Base-by-base conservation (phyloP, 1,139 yeast genomes). In the Yarrowia galli region DNA sequence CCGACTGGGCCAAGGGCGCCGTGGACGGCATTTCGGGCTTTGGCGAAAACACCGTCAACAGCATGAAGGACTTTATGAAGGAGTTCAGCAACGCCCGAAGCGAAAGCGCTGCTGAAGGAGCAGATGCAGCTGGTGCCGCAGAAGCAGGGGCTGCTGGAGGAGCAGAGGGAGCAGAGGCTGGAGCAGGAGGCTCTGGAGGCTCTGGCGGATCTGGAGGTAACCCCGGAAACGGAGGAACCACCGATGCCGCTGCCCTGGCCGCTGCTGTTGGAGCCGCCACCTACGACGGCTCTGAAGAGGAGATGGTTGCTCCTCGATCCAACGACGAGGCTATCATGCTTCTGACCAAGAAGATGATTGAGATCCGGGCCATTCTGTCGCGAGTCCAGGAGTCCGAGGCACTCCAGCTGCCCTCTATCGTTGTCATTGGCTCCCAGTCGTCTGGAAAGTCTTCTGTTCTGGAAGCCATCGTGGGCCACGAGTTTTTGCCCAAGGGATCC, bases 341-440 rank as follows among this genome's bases (percentile, higher is more conserved):
- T 70, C 79, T 95, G 71, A 95, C 98, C 12, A 87, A 92, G 72
- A 97, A 92, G 78, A 96, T 96, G 99, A 96, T 96, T 74, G 99
- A 96, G 76, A 93, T 96, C 69, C 83, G 98, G 75, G 85, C 88
- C 67, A 84, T 95, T 60, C 81, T 96, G 67, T 85, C 90, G 69
- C 87, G 86, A 70, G 87, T 96, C 22, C 96, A 92, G 74, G 89
- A 89, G 70, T 81, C 89, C 6, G 93, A 92, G 51, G 85, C 91
- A 15, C 81, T 95, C 60, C 91, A 89, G 71, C 81, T 96, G 51
- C 99, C 99, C 1, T 90, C 97, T 0, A 96, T 96, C 73, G 99
- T 96, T 20, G 99, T 96, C 1, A 87, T 96, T 72, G 99, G 99
- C 0, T 95, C 99, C 1, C 99, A 96, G 79, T 91, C 97, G 13